Evolutionary conservation across 2,329 filamentous ascomycete species (phyloP), one percentile per base, ranked within the genome.

Genomic region (Aspergillus spinulosporus): DNA sequence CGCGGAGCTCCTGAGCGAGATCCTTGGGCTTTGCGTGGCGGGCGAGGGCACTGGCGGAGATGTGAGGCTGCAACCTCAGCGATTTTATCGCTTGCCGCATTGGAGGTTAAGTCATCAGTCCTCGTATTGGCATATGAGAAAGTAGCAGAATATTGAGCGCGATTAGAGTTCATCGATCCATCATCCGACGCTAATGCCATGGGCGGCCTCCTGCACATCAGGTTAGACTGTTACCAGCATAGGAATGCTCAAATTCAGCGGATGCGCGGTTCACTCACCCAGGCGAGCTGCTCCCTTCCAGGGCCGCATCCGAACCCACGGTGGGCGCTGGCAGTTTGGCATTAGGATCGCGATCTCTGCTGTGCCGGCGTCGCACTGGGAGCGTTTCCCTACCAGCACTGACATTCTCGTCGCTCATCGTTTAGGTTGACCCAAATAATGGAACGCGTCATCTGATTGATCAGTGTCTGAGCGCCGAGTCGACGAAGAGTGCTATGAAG

Each of bases 361-460:
- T 49, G 34, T 53, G 52, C 43, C 58, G 59, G 40, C 56, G 48
- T 39, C 56, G 59, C 57, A 58, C 49, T 55, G 62, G 58, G 54
- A 58, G 59, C 26, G 59, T 36, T 37, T 60, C 60, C 49, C 31
- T 58, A 53, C 60, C 54, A 54, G 48, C 53, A 45, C 54, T 57
- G 58, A 28, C 49, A 58, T 57, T 60, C 52, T 56, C 60, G 51
- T 61, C 60, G 49, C 53, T 64, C 62, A 64, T 64, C 31, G 59
- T 64, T 52, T 47, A 51, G 21, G 47, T 28, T 55, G 55, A 26
- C 54, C 36, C 36, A 43, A 49, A 50, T 54, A 57, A 51, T 52
- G 56, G 54, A 56, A 63, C 56, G 60, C 55, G 61, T 62, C 61
- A 64, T 64, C 62, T 64, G 57, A 44, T 46, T 37, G 15, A 52